Conservation (phyloP, 257 asterid genomes). For the Solanum chilense region DNA sequence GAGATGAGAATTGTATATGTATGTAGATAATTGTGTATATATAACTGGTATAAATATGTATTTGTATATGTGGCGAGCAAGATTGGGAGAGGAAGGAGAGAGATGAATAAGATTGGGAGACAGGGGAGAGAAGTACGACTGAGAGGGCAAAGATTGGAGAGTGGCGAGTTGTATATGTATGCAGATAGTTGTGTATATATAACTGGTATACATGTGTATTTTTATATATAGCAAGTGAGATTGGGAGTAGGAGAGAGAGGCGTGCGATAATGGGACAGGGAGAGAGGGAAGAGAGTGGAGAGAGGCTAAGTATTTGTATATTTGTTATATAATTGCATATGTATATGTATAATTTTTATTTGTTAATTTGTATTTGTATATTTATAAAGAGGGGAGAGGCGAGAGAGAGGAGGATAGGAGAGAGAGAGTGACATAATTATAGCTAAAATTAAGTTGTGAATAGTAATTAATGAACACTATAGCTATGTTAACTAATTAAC, state of each 20-base stretch:
- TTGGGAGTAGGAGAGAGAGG: no score
- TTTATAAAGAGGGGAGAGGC: neutral
- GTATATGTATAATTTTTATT: neutral
- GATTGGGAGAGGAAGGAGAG: neutral
- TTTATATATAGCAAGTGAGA: no score
- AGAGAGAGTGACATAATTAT: neutral
- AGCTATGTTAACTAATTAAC: neutral
- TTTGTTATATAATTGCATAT: neutral
- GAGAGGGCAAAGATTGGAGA: neutral
- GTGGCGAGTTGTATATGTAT: neutral
- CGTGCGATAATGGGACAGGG: no score
- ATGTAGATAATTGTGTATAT: no score
- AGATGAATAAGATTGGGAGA: neutral
- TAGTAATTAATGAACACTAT: no score
- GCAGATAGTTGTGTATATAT: neutral
- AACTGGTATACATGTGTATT: no score
- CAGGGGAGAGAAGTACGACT: neutral
- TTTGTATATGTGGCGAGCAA: neutral
- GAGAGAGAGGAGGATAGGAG: neutral
- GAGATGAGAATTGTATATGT: no score
- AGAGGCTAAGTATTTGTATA: no score
- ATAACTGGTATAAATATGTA: no score
- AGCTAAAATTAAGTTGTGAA: neutral
- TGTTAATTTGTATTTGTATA: neutral
- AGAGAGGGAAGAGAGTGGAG: no score